Conservation (phyloP, 1,139 yeast species). For the Saccharomyces hybrid region DNA sequence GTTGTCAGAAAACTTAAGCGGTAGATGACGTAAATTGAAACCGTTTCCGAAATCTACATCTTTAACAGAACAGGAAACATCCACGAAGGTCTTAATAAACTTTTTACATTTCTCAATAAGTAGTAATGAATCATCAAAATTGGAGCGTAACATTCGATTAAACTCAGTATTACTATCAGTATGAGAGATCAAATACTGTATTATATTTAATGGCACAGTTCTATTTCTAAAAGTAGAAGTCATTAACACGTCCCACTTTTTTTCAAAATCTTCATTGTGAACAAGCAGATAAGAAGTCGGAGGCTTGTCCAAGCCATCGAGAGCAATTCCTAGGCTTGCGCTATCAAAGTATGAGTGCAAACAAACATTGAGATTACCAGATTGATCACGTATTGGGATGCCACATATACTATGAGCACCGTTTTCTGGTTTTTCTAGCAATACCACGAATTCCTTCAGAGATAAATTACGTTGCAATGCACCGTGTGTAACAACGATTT, state of each 20-base stretch:
- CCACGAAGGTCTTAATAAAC: not conserved
- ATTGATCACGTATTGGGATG: slow-evolving; percentile 11
- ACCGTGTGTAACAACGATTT: slow-evolving; percentile 38
- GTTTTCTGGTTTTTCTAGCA: slow-evolving; percentile 4
- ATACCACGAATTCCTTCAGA: slow-evolving; percentile 38
- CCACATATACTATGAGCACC: not conserved
- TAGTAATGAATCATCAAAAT: not conserved
- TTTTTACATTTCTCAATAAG: not conserved
- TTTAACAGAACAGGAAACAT: slow-evolving; percentile 4
- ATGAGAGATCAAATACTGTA: not conserved
- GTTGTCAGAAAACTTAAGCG: slow-evolving; percentile 7
- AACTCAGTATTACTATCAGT: not conserved
- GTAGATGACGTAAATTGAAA: slow-evolving; percentile 8
- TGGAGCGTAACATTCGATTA: not conserved
- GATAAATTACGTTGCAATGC: slow-evolving; percentile 39
- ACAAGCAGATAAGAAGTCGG: not conserved
- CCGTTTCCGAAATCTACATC: slow-evolving; percentile 7
- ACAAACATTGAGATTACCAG: slow-evolving; percentile 33
- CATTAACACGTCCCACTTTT: not conserved
- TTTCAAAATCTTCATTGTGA: not conserved
- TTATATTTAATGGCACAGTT: not conserved
- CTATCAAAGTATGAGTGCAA: slow-evolving; percentile 43
- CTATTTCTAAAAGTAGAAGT: not conserved
- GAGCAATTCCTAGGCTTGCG: slow-evolving; percentile 5
- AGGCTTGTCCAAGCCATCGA: not conserved